These are phyloP conservation scores for Fistulinella prunicolor DNA, from an alignment of 768 basidiomycete genomes.

Conservation along the genomic window DNA sequence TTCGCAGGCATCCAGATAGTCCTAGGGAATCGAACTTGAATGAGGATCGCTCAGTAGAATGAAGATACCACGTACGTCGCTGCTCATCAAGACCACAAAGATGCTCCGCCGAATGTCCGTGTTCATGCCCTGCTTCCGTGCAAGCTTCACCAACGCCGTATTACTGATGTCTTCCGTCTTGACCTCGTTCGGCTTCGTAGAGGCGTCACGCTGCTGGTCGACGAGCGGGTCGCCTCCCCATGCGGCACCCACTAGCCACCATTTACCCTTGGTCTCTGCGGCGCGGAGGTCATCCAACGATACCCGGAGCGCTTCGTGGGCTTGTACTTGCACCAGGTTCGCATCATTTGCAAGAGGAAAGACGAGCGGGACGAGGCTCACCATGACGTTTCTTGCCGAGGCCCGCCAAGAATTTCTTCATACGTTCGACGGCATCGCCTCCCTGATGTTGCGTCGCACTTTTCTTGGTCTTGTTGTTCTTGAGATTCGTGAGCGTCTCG, in stretches of 20 bases:
- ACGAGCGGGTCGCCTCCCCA: slow-evolving; percentile 92
- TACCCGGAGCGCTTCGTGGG: slow-evolving; percentile 84
- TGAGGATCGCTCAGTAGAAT: background rate
- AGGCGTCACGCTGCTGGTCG: slow-evolving; percentile 51
- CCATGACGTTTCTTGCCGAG: slow-evolving; percentile 77
- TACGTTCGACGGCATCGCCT: slow-evolving; percentile 71
- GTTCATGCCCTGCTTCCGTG: slow-evolving; percentile 96
- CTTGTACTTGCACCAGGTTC: slow-evolving; percentile 53
- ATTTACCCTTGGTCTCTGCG: slow-evolving; percentile 86
- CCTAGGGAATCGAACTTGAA: slow-evolving; percentile 45
- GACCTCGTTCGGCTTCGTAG: slow-evolving; percentile 21
- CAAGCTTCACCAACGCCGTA: slow-evolving; percentile 66
- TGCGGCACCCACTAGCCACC: slow-evolving; percentile 98
- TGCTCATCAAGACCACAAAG: slow-evolving; percentile 94
- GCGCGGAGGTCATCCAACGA: slow-evolving; percentile 81
- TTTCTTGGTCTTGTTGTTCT: slow-evolving; percentile 82
- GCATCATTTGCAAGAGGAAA: background rate
- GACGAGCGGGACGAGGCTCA: slow-evolving; percentile 23
- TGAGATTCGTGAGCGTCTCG: slow-evolving; percentile 87
- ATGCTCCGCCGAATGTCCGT: slow-evolving; percentile 90
- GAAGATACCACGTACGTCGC: slow-evolving; percentile 61
- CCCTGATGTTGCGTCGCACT: slow-evolving; percentile 65
- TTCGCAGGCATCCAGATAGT: slow-evolving; percentile 94
- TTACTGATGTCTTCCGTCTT: slow-evolving; percentile 31
- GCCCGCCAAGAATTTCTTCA: slow-evolving; percentile 84